Evolutionary conservation across 2,329 filamentous ascomycete genomes (phyloP).

Genomic region (Hymenoscyphus linearis): DNA sequence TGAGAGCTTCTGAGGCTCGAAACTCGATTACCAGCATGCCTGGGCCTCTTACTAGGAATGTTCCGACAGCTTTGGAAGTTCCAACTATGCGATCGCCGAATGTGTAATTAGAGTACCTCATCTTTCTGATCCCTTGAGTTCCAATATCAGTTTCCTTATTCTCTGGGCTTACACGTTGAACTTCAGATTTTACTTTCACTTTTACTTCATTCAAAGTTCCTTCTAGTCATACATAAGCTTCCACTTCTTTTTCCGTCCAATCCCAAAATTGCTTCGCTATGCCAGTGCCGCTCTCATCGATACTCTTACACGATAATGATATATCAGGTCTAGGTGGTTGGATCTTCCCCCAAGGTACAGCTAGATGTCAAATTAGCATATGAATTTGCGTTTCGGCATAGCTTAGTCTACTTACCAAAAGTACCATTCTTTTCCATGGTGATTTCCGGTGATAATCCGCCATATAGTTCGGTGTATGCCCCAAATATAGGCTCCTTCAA

Average conservation of each 20-base stretch:
- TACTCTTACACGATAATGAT: slow-evolving; percentile 28
- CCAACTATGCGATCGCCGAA: background rate
- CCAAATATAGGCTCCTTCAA: slow-evolving; percentile 24
- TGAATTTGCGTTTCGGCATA: background rate
- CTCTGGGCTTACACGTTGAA: background rate
- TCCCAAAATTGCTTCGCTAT: slow-evolving; percentile 39
- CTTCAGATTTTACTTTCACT: background rate
- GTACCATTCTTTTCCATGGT: slow-evolving; percentile 24
- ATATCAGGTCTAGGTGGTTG: slow-evolving; percentile 32
- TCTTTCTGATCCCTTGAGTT: background rate
- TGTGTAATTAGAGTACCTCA: too few species aligned
- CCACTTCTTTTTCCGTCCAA: slow-evolving; percentile 39
- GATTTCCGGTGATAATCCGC: slow-evolving; percentile 26
- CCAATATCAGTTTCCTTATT: background rate
- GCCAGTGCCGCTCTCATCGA: slow-evolving; percentile 36
- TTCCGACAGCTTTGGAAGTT: background rate
- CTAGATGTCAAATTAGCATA: slow-evolving; percentile 31
- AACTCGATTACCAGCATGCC: background rate
- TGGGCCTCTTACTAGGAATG: background rate
- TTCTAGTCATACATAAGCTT: slow-evolving; percentile 13
- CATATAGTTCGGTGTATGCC: slow-evolving; percentile 30
- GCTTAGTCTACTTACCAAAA: slow-evolving; percentile 19
- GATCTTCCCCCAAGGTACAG: slow-evolving; percentile 41
- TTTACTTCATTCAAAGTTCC: background rate
- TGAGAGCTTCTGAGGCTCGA: too few species aligned